Base-by-base conservation (phyloP, 1,284 basidiomycete genomes). In the Cryptococcus neoformans region DNA sequence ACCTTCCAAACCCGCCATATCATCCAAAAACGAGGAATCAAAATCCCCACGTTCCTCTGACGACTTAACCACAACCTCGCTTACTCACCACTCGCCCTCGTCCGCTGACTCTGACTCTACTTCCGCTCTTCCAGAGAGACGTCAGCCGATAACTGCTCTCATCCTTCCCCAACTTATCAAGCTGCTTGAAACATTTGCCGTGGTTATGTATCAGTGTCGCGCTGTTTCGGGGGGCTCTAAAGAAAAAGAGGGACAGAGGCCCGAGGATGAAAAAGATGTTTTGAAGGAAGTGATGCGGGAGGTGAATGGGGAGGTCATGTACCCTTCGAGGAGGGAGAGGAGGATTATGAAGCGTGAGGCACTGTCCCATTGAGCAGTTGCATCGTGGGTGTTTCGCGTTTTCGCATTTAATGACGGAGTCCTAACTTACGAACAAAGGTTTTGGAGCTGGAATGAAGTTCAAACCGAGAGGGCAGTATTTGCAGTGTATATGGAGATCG, bases 301-400 rank as follows among this genome's bases (percentile, higher is more conserved):
- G 14, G 35, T 54, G 10, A 49, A 54, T 17, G 46, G 34, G 35
- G 53, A 49, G 16, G 21, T 21, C 34, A 39, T 16, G 7, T 49
- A 6, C 36, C 51, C n/a, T 16, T 57, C 47, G 35, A 40, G 55
- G 37, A 46, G 28, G 16, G 40, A 44, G 46, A 47, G 46, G 28
- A 36, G 46, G 46, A 28, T 47, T 34, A n/a, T 48, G 14, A 42
- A 51, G 40, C 12, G 41, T 16, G 49, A 41, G 36, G 3, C 3
- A 28, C 28, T 28, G 28, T 4, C 28, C 4, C 28, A 4, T 28
- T 28, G 28, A 28, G 28, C 28, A 28, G 28, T 3, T 28, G 3
- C 28, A 4, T 28, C 28, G 28, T 28, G 28, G 4, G 28, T 28
- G 28, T 28, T 4, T 28, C 28, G 4, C 28, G 4, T 28, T 28